Base-by-base conservation (phyloP, 768 basidiomycete species). In the Podaxis rugospora region DNA sequence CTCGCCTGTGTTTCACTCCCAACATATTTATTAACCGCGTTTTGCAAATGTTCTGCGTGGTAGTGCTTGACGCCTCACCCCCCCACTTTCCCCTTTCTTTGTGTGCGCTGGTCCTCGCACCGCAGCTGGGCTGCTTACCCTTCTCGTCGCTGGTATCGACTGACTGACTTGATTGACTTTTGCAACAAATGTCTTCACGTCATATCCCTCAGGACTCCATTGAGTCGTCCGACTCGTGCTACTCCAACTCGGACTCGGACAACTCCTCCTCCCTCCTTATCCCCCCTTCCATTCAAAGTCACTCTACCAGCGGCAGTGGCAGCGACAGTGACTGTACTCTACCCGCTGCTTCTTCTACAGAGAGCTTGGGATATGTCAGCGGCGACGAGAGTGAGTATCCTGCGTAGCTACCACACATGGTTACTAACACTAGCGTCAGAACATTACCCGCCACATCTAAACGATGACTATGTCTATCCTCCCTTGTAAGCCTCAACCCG, bases 61-160 rank as follows among this genome's bases (percentile, higher is more conserved):
- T n/a, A 55, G 54, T 55, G 54, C 54, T 55, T 55, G 54, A 55
- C 54, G 54, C 54, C 39, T 27, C 27, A 4, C 18, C 40, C 40
- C 40, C 40, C 40, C 21, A 13, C 39, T 21, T 44, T 36, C 25
- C 21, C 54, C 25, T 27, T 25, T 42, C 40, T 14, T 23, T 27
- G 25, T 16, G 54, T 55, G 54, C 54, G 54, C 54, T 55, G 54
- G 54, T 55, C 27, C 39, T 27, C 54, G 54, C 54, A 55, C 54
- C 23, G 54, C 54, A 55, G 54, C 54, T 55, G 54, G 39, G 54
- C 54, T 55, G 54, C 54, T 13, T 27, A 39, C 18, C 9, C 37
- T 54, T 54, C 11, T 55, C 40, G 54, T 55, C 54, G 54, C 54
- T 55, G 54, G 54, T 55, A 55, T 55, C 54, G 54, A 55, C 54